These are phyloP conservation scores for Hibiscus syriacus DNA, from an alignment of 345 rosid species.

Conservation along the genomic window DNA sequence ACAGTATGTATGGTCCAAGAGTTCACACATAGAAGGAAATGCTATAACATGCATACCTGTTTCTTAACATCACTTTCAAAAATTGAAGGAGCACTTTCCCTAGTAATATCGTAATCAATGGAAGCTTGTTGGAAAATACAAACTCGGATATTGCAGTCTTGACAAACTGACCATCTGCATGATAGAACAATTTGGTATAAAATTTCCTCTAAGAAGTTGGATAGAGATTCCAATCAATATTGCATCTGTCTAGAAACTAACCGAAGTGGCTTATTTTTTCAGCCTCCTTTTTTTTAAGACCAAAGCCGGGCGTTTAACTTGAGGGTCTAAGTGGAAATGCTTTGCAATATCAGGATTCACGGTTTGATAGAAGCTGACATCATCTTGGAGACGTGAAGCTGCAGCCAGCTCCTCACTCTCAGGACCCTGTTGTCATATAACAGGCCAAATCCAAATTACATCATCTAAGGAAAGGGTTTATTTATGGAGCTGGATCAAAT, in stretches of 20 bases:
- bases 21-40: background rate
- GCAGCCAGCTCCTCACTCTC: conserved; percentile 80
- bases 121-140: conserved; percentile 75
- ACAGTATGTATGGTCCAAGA: background rate
- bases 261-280: conserved; percentile 78
- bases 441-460: background rate
- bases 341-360: conserved; percentile 80
- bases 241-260: conserved; percentile 27
- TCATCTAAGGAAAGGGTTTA: background rate
- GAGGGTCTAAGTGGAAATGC: conserved; percentile 76
- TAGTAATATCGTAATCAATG: conserved; percentile 70
- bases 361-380: conserved; percentile 85
- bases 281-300: conserved; percentile 72
- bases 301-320: conserved; percentile 73
- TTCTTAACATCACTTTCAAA: conserved; percentile 87
- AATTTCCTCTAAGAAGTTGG: conserved; percentile 1
- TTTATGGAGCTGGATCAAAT: background rate
- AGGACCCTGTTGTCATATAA: conserved; percentile 41
- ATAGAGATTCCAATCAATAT: conserved; percentile 1
- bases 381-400: conserved; percentile 93
- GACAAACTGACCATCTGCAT: conserved; percentile 77
- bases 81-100: conserved; percentile 67
- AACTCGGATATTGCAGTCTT: conserved; percentile 62
- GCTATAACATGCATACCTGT: conserved; percentile 40
- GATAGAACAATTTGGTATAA: conserved; percentile 13